A percentile compares a stretch with the other conserved stretches of the same genome.
Conservation (phyloP, 192 early-diverging fungal genomes). For the Umbelopsis sp. region DNA sequence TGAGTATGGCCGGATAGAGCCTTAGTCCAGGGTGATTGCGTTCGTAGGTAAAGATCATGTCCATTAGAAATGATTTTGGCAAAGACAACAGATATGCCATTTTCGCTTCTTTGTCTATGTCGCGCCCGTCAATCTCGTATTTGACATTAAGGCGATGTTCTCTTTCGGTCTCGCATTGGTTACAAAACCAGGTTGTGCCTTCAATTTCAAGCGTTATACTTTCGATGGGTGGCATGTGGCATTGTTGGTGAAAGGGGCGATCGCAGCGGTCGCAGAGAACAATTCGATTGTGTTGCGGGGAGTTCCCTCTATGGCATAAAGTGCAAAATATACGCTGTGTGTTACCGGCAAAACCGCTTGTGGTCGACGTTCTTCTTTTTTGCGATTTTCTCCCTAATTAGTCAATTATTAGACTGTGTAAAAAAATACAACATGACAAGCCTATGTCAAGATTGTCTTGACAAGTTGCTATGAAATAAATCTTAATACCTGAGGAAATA, state of each 20-base stretch:
- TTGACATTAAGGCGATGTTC: conserved; percentile 10
- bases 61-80: conserved; percentile 28
- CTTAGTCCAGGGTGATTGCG: conserved; percentile 29
- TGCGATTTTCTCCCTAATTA: conserved; percentile 23
- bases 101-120: conserved; percentile 22
- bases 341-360: conserved; percentile 14
- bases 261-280: conserved; percentile 43
- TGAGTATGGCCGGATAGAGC: conserved; percentile 32
- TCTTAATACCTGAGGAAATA: background rate
- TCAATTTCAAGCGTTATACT: conserved; percentile 30
- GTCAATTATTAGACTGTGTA: background rate
- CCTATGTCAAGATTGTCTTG: no score
- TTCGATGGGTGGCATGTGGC: conserved; percentile 39
- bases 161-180: conserved; percentile 26
- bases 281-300: conserved; percentile 37
- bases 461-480: background rate
- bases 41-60: conserved; percentile 32
- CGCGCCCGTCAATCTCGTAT: conserved; percentile 10
- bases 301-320: conserved; percentile 32
- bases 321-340: conserved; percentile 28
- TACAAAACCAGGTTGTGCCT: conserved; percentile 37
- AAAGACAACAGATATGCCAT: conserved; percentile 31
- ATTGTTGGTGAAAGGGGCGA: conserved; percentile 42
- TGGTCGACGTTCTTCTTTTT: conserved; percentile 18
- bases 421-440: background rate